Conservation (phyloP, 1,139 yeast genomes). For the Martiniozyma asiatica region DNA sequence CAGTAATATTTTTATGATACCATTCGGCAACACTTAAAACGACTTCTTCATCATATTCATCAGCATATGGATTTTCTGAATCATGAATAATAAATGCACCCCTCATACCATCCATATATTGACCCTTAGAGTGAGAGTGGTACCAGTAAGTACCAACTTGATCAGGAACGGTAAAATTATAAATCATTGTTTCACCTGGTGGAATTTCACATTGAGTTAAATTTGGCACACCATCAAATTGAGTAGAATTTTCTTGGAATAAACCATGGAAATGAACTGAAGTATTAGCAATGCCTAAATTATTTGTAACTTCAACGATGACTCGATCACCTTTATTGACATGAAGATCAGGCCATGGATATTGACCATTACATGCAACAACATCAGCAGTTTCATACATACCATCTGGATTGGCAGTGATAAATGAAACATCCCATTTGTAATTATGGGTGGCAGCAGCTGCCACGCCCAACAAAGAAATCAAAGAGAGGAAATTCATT, state of each 20-base stretch:
- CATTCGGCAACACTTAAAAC: constrained; percentile 65
- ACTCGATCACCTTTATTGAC: constrained; percentile 72
- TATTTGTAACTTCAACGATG: constrained; percentile 55
- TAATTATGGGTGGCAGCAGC: constrained; percentile 34
- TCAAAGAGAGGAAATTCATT: constrained; percentile 4
- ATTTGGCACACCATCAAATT: constrained; percentile 84
- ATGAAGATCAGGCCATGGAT: constrained; percentile 75
- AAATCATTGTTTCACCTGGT: constrained; percentile 54
- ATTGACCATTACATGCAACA: constrained; percentile 68
- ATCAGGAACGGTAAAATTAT: constrained; percentile 71
- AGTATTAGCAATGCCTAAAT: constrained; percentile 53
- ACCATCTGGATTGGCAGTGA: constrained; percentile 69
- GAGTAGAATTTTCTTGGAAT: constrained; percentile 60
- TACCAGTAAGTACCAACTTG: constrained; percentile 92
- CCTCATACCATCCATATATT: constrained; percentile 87
- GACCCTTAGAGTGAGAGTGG: constrained; percentile 79
- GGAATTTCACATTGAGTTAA: constrained; percentile 82
- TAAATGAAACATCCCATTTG: constrained; percentile 70
- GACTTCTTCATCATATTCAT: constrained; percentile 64
- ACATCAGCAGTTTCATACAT: constrained; percentile 41
- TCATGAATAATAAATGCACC: constrained; percentile 66
- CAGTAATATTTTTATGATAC: constrained; percentile 59
- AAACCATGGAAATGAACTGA: constrained; percentile 87
- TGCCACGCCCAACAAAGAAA: constrained; percentile 16
- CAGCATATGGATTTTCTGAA: constrained; percentile 30